phyloP scores from a whole-genome alignment of 73 alveolate species.

The Paramecium caudatum region DNA sequence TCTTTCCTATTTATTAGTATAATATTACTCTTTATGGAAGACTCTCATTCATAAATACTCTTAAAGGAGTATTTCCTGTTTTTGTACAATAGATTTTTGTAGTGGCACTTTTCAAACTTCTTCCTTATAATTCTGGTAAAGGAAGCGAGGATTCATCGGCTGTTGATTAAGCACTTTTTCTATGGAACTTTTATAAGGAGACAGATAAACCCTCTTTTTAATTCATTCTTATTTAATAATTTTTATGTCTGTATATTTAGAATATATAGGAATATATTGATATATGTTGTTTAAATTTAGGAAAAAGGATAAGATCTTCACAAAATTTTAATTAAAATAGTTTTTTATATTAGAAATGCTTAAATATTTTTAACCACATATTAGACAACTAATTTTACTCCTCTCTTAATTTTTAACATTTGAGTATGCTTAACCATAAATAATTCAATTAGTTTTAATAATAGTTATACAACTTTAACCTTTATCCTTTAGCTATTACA shows the following conservation, averaged over 20 bases:
- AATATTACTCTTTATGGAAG: neutral
- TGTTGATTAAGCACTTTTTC: neutral
- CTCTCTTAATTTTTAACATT: slow-evolving; percentile 1
- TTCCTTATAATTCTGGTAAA: slow-evolving; percentile 40
- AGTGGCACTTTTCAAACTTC: slow-evolving; percentile 53
- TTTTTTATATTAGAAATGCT: no score
- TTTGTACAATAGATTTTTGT: neutral
- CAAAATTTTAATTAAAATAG: no score
- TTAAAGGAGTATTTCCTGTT: neutral
- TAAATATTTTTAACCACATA: slow-evolving; percentile 11
- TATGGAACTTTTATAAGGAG: slow-evolving; percentile 49
- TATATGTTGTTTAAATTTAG: no score
- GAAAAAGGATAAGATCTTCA: no score
- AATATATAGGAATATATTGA: no score
- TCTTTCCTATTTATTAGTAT: slow-evolving; percentile 6
- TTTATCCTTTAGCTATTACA: neutral
- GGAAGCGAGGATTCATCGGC: slow-evolving; percentile 31
- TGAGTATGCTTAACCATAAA: slow-evolving; percentile 17
- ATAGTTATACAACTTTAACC: neutral
- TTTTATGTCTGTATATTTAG: neutral
- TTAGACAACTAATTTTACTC: neutral
- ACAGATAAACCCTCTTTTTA: slow-evolving; percentile 52
- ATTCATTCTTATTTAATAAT: neutral
- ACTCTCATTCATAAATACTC: slow-evolving; percentile 2
- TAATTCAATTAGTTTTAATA: neutral